Conservation (phyloP, 768 basidiomycete species). For the Agrocybe pediades region DNA sequence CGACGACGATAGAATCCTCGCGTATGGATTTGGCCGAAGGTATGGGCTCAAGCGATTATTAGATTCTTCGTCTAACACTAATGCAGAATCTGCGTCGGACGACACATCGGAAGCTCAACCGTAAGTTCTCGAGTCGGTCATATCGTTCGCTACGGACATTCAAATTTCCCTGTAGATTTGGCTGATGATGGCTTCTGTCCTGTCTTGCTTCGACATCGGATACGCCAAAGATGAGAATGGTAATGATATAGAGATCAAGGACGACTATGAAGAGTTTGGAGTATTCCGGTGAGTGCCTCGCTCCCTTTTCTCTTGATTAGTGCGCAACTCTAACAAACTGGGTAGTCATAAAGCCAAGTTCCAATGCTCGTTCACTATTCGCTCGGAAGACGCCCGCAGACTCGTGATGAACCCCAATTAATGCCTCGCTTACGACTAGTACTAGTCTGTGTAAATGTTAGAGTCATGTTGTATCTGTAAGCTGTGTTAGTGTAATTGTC, state of each 20-base stretch:
- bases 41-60: not conserved
- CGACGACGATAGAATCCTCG: conserved; percentile 2
- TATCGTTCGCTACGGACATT: not conserved
- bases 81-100: conserved; percentile 11
- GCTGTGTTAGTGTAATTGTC: no score
- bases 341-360: no score
- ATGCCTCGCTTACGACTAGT: no score
- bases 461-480: no score
- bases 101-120: conserved; percentile 8
- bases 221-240: conserved; percentile 17
- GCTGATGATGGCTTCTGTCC: conserved; percentile 17
- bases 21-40: conserved; percentile 22
- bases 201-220: conserved; percentile 16
- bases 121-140: not conserved
- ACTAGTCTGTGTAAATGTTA: no score
- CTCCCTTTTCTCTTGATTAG: no score
- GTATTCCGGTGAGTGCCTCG: no score
- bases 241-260: conserved; percentile 19
- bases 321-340: no score
- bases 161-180: conserved; percentile 8
- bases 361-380: no score
- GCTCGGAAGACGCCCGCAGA: no score
- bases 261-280: conserved; percentile 11
- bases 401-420: no score
- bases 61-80: not conserved